Percentiles rank a stretch among this genome's conserved stretches.
phyloP scores from a whole-genome alignment of 768 basidiomycete genomes.

The Mycena kentingensis region DNA sequence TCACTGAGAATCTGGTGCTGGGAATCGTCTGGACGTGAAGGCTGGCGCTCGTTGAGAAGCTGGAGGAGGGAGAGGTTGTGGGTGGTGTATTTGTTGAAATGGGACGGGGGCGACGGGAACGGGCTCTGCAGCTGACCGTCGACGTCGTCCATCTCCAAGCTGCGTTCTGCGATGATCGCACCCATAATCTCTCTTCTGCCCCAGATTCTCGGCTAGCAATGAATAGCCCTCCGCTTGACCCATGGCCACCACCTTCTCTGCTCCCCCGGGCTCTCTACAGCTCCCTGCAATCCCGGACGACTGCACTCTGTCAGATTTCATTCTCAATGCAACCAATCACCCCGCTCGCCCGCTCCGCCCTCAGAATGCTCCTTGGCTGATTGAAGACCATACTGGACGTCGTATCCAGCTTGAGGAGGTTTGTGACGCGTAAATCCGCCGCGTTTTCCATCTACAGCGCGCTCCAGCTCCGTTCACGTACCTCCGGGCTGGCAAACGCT shows the following conservation, averaged over 20 bases:
- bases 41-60: conserved; percentile 57
- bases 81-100: conserved; percentile 75
- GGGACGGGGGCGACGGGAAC: conserved; percentile 87
- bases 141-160: conserved; percentile 79
- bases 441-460: neutral
- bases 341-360: conserved; percentile 48
- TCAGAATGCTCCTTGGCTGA: conserved; percentile 52
- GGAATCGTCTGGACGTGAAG: conserved; percentile 45
- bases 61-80: conserved; percentile 72
- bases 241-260: conserved; percentile 19
- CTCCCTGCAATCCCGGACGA: conserved; percentile 59
- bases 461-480: conserved; percentile 42
- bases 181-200: neutral
- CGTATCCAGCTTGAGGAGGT: conserved; percentile 51
- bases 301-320: conserved; percentile 66
- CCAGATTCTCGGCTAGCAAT: neutral
- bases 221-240: neutral
- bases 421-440: conserved; percentile 16
- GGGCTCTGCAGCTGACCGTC: conserved; percentile 80
- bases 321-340: conserved; percentile 50
- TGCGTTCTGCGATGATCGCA: too few species aligned
- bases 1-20: conserved; percentile 70
- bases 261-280: conserved; percentile 17
- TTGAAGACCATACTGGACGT: conserved; percentile 57
- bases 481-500: conserved; percentile 56